Base-by-base conservation (phyloP, 23 red algal genomes). In the Pyropia haitanensis region DNA sequence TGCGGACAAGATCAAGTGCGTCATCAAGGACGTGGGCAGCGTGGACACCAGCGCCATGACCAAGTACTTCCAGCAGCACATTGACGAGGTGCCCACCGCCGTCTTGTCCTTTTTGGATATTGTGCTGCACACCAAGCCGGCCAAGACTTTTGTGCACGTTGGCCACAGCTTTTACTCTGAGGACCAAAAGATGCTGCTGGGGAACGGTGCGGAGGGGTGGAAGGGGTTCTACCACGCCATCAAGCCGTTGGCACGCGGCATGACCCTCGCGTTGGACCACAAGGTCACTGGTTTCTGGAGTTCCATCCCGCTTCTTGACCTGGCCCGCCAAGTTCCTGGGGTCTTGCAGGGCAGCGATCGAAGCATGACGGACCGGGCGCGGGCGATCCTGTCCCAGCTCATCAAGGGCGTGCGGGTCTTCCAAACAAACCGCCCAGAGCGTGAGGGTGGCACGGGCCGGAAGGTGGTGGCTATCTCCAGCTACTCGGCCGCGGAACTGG, bases 171-270 rank as follows among this genome's bases (percentile, higher is more conserved):
- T 87, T 61, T 18, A 24, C 15, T 64, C 48, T 13, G 51, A 49
- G 22, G 54, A 34, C 28, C 23, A 54, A 21, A 74, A 68, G 15
- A 12, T 61, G 70, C 51, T 52, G 48, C 31, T 87, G 21, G 71
- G 81, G 3, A 33, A 31, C n/a, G 81, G 81, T 15, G 75, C 71
- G 57, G 81, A 87, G 72, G 81, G 71, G 2, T 87, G 81, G 81
- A 30, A 57, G 16, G 58, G 71, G 32, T 87, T 76, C 64, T 87
- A 87, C 30, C 81, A 87, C 39, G 71, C 59, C n/a, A 70, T 87
- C 54, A 61, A 72, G 60, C 70, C 81, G n/a, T 49, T 70, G 17
- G 61, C 70, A 7, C 68, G 53, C 8, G 81, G 81, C n/a, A 59
- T 87, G 27, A 69, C 60, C 54, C 54, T 87, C 23, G 51, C 70